Conservation (phyloP, 1,284 basidiomycete species). For the Crepidotus sp. region DNA sequence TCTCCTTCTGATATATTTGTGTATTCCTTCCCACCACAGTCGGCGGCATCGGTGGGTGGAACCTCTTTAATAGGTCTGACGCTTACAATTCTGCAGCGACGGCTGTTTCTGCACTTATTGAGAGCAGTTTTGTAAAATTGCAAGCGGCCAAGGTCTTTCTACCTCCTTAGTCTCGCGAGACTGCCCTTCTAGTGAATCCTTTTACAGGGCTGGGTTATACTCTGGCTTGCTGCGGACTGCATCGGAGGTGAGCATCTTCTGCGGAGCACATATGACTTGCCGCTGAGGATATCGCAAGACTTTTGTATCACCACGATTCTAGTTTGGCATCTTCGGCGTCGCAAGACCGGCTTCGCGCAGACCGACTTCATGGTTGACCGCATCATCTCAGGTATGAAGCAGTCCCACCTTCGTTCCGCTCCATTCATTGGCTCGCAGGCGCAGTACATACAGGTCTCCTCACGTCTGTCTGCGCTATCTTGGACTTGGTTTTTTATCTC, state of each 20-base stretch:
- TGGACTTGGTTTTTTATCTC: conserved; percentile 30
- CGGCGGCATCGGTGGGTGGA: neutral
- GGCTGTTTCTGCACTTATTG: conserved; percentile 25
- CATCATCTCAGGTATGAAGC: conserved; percentile 35
- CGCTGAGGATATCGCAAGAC: conserved; percentile 20
- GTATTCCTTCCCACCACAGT: neutral
- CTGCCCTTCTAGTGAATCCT: neutral
- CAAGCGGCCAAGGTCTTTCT: conserved; percentile 23
- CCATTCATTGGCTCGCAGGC: conserved; percentile 21
- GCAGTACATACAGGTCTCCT: conserved; percentile 32
- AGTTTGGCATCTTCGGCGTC: conserved; percentile 30
- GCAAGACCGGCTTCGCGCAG: conserved; percentile 28
- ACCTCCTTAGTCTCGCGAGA: conserved; percentile 7
- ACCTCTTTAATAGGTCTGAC: neutral
- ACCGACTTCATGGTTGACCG: conserved; percentile 26
- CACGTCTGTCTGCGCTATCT: conserved; percentile 26
- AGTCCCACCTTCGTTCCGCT: neutral
- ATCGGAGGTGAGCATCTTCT: too few species aligned
- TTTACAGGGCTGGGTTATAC: conserved; percentile 22
- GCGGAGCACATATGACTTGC: too few species aligned
- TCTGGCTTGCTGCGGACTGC: conserved; percentile 21
- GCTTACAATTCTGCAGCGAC: neutral
- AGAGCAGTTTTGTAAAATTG: conserved; percentile 27
- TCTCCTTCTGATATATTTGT: neutral
- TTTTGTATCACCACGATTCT: conserved; percentile 29